A percentile compares a stretch with the other conserved stretches of the same genome.
phyloP scores from a whole-genome alignment of 2,329 filamentous ascomycete genomes.

The Microcera coccophila region DNA sequence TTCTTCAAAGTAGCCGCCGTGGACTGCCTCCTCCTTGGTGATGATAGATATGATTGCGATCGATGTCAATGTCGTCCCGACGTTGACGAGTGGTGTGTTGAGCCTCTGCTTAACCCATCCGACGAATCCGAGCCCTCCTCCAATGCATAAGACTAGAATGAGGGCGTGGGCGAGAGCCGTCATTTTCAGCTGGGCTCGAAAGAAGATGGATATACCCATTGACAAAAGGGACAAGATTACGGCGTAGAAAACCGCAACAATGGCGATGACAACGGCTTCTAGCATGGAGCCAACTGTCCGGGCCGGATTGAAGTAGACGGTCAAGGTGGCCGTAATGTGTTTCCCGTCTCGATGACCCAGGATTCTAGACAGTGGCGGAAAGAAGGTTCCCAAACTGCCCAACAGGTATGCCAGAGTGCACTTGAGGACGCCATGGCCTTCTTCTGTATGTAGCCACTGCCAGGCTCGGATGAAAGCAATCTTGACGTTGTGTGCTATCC shows the following conservation, averaged over 20 bases:
- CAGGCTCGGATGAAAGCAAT: constrained; percentile 52
- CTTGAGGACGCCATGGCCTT: constrained; percentile 78
- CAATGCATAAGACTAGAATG: constrained; percentile 78
- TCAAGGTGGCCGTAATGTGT: constrained; percentile 88
- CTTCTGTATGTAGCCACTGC: constrained; percentile 57
- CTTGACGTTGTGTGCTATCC: constrained; percentile 36
- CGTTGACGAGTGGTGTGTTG: constrained; percentile 75
- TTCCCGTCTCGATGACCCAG: constrained; percentile 86
- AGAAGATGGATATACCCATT: constrained; percentile 83
- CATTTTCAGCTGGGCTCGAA: constrained; percentile 62
- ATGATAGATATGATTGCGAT: constrained; percentile 85
- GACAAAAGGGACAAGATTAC: constrained; percentile 70
- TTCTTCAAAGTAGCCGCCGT: constrained; percentile 75
- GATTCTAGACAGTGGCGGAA: constrained; percentile 65
- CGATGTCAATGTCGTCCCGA: constrained; percentile 79
- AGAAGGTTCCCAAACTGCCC: constrained; percentile 82
- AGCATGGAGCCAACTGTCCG: constrained; percentile 85
- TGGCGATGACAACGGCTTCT: constrained; percentile 73
- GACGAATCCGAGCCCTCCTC: constrained; percentile 79
- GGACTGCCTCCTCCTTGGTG: constrained; percentile 86
- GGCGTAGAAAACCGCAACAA: constrained; percentile 71
- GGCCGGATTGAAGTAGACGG: constrained; percentile 91
- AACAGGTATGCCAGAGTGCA: constrained; percentile 87
- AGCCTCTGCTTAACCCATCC: constrained; percentile 82
- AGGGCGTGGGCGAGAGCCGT: constrained; percentile 71